A percentile compares a stretch with the other conserved stretches of the same genome.
Conservation (phyloP, 768 basidiomycete genomes). For the Boletus edulis region DNA sequence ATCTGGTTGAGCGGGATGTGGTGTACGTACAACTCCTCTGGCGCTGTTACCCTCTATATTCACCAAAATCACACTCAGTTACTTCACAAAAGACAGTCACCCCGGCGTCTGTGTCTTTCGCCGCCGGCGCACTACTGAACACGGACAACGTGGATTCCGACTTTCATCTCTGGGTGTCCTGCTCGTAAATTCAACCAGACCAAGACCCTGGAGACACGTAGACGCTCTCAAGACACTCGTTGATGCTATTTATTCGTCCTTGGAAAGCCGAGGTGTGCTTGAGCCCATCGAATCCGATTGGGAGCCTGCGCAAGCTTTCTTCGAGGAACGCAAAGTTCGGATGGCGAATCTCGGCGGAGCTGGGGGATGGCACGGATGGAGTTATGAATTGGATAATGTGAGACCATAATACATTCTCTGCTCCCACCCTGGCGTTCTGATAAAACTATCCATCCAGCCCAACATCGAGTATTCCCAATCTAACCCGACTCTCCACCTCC, state of each 20-base stretch:
- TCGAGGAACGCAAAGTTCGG: conserved; percentile 57
- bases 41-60: background rate
- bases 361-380: conserved; percentile 69
- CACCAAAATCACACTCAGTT: conserved; percentile 39
- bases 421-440: background rate
- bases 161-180: conserved; percentile 77
- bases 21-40: conserved; percentile 49
- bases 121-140: conserved; percentile 62
- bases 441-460: conserved; percentile 20
- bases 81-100: conserved; percentile 68
- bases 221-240: conserved; percentile 60
- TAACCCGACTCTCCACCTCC: conserved; percentile 67
- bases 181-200: conserved; percentile 58
- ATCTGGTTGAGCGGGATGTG: conserved; percentile 75
- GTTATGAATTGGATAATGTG: conserved; percentile 59
- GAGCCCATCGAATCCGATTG: conserved; percentile 57
- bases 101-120: conserved; percentile 76
- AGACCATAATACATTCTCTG: conserved; percentile 7
- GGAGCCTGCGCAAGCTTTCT: conserved; percentile 61
- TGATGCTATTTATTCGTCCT: conserved; percentile 47
- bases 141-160: conserved; percentile 76
- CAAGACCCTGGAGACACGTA: conserved; percentile 77
- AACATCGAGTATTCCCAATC: conserved; percentile 22
- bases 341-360: conserved; percentile 51
- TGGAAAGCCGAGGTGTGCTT: conserved; percentile 45